Conservation (phyloP, 768 basidiomycete genomes). For the Boletus sensibilis region DNA sequence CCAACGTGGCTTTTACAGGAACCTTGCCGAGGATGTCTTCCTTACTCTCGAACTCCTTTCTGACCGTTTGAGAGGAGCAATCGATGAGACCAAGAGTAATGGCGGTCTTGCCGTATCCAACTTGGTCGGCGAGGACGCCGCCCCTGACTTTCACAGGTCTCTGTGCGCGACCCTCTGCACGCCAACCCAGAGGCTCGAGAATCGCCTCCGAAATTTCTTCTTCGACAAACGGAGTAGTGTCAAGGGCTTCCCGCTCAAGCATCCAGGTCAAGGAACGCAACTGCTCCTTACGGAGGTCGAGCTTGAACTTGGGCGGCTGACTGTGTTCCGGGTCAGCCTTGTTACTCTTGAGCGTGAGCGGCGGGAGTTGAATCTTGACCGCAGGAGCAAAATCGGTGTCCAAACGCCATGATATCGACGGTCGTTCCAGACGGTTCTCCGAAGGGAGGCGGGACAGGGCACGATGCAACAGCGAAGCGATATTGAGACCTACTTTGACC, state of each 20-base stretch:
- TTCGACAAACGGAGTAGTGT: constrained; percentile 77
- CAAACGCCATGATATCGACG: constrained; percentile 73
- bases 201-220: constrained; percentile 94
- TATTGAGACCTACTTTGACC: constrained; percentile 84
- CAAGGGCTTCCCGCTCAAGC: constrained; percentile 69
- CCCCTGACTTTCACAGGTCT: constrained; percentile 74
- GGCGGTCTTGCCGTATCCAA: constrained; percentile 96
- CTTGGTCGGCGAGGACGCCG: constrained; percentile 93
- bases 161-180: constrained; percentile 89
- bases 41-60: constrained; percentile 55
- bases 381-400: constrained; percentile 73
- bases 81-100: constrained; percentile 90
- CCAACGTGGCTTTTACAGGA: constrained; percentile 74
- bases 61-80: constrained; percentile 55
- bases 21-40: constrained; percentile 58
- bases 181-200: constrained; percentile 84
- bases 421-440: constrained; percentile 43
- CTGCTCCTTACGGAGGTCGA: constrained; percentile 78
- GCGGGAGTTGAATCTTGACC: constrained; percentile 55
- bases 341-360: constrained; percentile 76
- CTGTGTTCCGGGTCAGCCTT: constrained; percentile 62
- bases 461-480: constrained; percentile 83
- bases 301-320: constrained; percentile 78
- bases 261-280: constrained; percentile 92
- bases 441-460: constrained; percentile 78